Evolutionary conservation across 805 yeast species (phyloP).

Genomic region (Zygoascus biomembranicola): DNA sequence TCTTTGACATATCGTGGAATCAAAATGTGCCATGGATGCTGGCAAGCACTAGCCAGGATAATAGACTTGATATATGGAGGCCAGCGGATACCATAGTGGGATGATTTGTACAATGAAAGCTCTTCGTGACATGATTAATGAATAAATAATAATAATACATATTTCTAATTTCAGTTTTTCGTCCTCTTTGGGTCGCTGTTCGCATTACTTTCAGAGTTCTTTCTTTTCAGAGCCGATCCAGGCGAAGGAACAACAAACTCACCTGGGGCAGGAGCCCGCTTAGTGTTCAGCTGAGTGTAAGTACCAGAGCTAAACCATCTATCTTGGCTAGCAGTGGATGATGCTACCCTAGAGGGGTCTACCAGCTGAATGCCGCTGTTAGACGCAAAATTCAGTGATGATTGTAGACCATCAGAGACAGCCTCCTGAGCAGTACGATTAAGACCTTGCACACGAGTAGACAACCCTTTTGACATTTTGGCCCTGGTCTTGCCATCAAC

Average conservation of each 20-base stretch:
- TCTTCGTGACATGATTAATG: background rate
- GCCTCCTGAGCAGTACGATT: constrained; percentile 3
- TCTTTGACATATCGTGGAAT: constrained; percentile 80
- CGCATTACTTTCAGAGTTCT: background rate
- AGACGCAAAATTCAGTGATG: constrained; percentile 16
- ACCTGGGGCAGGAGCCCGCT: background rate
- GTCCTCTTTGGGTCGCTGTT: background rate
- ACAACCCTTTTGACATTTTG: constrained; percentile 54
- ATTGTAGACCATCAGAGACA: background rate
- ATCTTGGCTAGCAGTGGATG: constrained; percentile 11
- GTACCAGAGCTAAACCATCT: constrained; percentile 22
- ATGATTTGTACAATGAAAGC: background rate
- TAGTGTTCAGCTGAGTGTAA: constrained; percentile 12
- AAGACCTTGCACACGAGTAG: constrained; percentile 28
- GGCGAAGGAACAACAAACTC: constrained; percentile 1
- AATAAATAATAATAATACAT: background rate
- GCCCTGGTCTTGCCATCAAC: constrained; percentile 44
- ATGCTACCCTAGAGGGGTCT: constrained; percentile 15
- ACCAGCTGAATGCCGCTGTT: constrained; percentile 22
- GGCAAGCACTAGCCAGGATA: constrained; percentile 76
- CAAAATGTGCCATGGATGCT: constrained; percentile 60
- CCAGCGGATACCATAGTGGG: constrained; percentile 41
- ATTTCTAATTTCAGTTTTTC: background rate
- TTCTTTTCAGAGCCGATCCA: background rate
- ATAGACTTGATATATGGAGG: constrained; percentile 79